A percentile compares a stretch with the other conserved stretches of the same genome.
Evolutionary conservation across 257 asterid species (phyloP).

Genomic region (Rhazya stricta): DNA sequence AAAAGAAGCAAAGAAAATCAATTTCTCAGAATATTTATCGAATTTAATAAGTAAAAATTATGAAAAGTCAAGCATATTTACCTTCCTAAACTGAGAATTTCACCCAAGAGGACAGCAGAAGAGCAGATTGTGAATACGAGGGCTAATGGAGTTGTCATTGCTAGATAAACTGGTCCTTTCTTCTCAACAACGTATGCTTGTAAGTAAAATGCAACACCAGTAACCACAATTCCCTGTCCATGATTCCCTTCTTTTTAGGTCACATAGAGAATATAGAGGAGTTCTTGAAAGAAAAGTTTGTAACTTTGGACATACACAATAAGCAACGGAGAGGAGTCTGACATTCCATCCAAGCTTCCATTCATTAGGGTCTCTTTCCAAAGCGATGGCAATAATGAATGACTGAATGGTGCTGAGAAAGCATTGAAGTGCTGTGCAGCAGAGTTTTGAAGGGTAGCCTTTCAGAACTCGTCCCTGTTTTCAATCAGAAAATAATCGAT

Average conservation of each 20-base stretch:
- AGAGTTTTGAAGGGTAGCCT: constrained; percentile 70
- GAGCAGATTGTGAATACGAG: constrained; percentile 48
- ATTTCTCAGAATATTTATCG: background rate
- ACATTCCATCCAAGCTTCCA: constrained; percentile 76
- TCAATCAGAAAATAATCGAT: background rate
- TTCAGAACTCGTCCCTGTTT: constrained; percentile 48
- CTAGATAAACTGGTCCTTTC: constrained; percentile 81
- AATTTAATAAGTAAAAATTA: background rate
- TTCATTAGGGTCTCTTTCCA: constrained; percentile 51
- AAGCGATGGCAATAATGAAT: constrained; percentile 49
- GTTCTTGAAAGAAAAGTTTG: no score
- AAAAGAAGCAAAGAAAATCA: background rate
- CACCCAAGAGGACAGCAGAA: constrained; percentile 65
- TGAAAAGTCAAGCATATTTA: constrained; percentile 7
- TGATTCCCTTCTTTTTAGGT: background rate
- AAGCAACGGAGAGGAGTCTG: constrained; percentile 53
- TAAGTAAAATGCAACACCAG: constrained; percentile 68
- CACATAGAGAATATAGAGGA: no score
- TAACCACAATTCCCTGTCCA: constrained; percentile 71
- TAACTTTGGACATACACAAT: constrained; percentile 49
- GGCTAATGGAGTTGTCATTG: constrained; percentile 66
- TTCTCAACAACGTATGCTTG: constrained; percentile 87
- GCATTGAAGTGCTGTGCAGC: constrained; percentile 64
- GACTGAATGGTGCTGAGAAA: constrained; percentile 60
- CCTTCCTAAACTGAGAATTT: constrained; percentile 70